Conservation (phyloP, 306 rosid genomes). For the Corylus heterophylla region DNA sequence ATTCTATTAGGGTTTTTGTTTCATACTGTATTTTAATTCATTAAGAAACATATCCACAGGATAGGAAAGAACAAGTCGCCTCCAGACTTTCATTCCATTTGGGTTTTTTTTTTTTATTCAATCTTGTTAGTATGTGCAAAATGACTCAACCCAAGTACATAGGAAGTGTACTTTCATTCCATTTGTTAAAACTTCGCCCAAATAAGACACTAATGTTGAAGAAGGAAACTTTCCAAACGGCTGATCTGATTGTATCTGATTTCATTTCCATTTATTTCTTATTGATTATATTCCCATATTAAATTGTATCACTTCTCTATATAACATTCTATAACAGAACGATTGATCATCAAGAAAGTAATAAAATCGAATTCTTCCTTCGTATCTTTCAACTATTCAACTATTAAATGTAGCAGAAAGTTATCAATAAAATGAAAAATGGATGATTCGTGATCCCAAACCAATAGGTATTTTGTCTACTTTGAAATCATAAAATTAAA, state of each 20-base stretch:
- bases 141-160: no score
- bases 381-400: no score
- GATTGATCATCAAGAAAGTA: no score
- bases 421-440: constrained; percentile 11
- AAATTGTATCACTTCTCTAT: no score
- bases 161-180: background rate
- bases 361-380: no score
- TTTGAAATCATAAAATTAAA: background rate
- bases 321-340: no score
- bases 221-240: no score
- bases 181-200: background rate
- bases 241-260: no score
- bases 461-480: constrained; percentile 7
- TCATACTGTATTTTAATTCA: background rate
- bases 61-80: background rate
- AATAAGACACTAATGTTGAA: background rate
- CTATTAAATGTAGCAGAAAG: background rate
- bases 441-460: constrained; percentile 11
- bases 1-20: background rate
- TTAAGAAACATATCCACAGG: background rate
- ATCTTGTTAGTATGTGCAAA: no score
- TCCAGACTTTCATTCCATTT: background rate
- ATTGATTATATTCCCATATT: no score
- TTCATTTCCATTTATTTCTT: no score
- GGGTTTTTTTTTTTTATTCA: no score